These are phyloP conservation scores for Golubevia pallescens DNA, from an alignment of 1,284 basidiomycete genomes.

Conservation along the genomic window DNA sequence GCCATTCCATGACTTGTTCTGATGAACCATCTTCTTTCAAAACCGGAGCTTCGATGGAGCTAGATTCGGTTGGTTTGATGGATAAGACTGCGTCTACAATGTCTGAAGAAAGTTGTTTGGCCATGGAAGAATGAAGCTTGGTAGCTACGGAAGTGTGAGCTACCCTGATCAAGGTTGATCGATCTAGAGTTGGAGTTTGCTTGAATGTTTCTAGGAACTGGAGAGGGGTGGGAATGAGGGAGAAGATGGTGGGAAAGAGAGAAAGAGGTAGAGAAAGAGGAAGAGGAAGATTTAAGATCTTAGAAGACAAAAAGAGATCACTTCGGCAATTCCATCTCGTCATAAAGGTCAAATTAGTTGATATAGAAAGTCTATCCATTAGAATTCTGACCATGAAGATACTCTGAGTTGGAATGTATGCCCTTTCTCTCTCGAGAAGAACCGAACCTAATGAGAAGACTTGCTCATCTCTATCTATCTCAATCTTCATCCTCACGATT, in stretches of 20 bases:
- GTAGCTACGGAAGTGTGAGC: conserved; percentile 93
- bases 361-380: not conserved
- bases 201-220: conserved; percentile 90
- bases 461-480: too few species aligned
- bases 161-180: conserved; percentile 87
- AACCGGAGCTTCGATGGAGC: conserved; percentile 31
- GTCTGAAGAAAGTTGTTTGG: conserved; percentile 86
- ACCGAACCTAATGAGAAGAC: not conserved
- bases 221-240: not conserved
- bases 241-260: not conserved
- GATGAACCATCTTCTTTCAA: conserved; percentile 43
- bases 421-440: not conserved
- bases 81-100: conserved; percentile 94
- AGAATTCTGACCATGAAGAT: not conserved
- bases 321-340: too few species aligned
- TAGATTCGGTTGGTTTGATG: conserved; percentile 68
- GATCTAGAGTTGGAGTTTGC: conserved; percentile 78
- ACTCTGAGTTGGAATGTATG: not conserved
- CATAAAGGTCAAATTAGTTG: too few species aligned
- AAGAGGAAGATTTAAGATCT: not conserved
- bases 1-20: conserved; percentile 51
- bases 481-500: too few species aligned
- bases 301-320: not conserved
- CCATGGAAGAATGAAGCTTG: conserved; percentile 83
- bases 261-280: not conserved